These are phyloP conservation scores for Epichloe sp. DNA, from an alignment of 2,329 filamentous ascomycete species.

Conservation along the genomic window DNA sequence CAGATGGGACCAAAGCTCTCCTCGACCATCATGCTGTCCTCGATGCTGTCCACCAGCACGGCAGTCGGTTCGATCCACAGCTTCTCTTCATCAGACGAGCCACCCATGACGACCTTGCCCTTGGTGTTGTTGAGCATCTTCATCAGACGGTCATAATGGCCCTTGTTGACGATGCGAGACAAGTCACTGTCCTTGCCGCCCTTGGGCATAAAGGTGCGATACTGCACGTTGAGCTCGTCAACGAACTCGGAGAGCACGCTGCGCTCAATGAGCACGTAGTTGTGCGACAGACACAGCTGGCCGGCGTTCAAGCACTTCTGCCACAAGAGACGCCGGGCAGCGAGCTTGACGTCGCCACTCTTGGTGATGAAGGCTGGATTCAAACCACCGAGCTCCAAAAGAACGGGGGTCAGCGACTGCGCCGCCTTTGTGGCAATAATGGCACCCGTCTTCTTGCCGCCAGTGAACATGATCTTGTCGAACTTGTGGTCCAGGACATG, in stretches of 20 bases:
- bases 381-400: slow-evolving; percentile 77
- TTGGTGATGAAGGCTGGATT: slow-evolving; percentile 90
- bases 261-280: slow-evolving; percentile 78
- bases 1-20: slow-evolving; percentile 94
- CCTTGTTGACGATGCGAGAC: slow-evolving; percentile 65
- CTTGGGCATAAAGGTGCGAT: slow-evolving; percentile 70
- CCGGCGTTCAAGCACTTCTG: slow-evolving; percentile 77
- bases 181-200: slow-evolving; percentile 74
- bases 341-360: slow-evolving; percentile 64
- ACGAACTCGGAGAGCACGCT: slow-evolving; percentile 60
- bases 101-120: slow-evolving; percentile 80
- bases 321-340: slow-evolving; percentile 77
- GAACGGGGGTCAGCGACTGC: slow-evolving; percentile 73
- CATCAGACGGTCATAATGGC: slow-evolving; percentile 73
- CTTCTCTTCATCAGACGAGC: slow-evolving; percentile 64
- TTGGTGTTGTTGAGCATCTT: slow-evolving; percentile 74
- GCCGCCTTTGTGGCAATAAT: slow-evolving; percentile 87
- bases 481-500: slow-evolving; percentile 77
- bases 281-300: slow-evolving; percentile 85
- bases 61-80: slow-evolving; percentile 86
- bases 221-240: slow-evolving; percentile 55
- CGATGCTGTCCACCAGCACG: slow-evolving; percentile 60
- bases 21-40: slow-evolving; percentile 65
- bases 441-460: slow-evolving; percentile 62
- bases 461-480: slow-evolving; percentile 98